Percentiles rank a stretch among this genome's conserved stretches.
These are phyloP conservation scores for Suhomyces choctaworum DNA, from an alignment of 1,139 yeast genomes.

Conservation along the genomic window DNA sequence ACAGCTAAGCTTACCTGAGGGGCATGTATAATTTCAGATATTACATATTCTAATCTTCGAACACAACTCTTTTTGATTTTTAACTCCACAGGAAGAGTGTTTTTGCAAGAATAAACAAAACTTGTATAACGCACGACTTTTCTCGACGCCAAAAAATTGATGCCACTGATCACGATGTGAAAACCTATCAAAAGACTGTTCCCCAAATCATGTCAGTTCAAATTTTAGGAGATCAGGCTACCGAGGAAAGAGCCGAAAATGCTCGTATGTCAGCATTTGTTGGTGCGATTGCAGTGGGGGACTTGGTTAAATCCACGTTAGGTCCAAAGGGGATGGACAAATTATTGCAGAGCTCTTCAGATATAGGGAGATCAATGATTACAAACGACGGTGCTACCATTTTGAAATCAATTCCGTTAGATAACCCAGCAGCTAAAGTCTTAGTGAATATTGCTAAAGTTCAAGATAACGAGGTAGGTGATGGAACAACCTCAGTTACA, in stretches of 20 bases:
- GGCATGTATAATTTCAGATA: no score
- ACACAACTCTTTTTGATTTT: no score
- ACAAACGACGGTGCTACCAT: constrained; percentile 99
- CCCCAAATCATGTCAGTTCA: constrained; percentile 64
- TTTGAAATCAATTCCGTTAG: constrained; percentile 88
- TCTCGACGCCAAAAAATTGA: constrained; percentile 9
- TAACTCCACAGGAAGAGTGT: no score
- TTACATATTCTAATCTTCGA: no score
- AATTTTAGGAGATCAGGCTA: constrained; percentile 95
- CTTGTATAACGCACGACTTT: constrained; percentile 6
- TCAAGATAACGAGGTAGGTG: constrained; percentile 98
- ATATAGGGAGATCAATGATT: constrained; percentile 69
- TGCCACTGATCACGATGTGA: background rate
- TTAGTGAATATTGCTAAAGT: constrained; percentile 93
- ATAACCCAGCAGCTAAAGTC: constrained; percentile 98
- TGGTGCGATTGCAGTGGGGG: constrained; percentile 99
- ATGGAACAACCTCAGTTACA: constrained; percentile 98
- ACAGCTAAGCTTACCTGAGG: no score
- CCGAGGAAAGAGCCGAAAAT: constrained; percentile 96
- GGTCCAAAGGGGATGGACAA: constrained; percentile 99
- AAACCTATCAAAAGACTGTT: background rate
- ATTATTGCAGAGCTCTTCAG: constrained; percentile 81
- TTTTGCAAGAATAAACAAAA: no score
- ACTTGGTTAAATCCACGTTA: constrained; percentile 88
- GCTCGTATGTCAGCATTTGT: constrained; percentile 97